These are phyloP conservation scores for Climacium dendroides DNA, from an alignment of 225 moss, liverwort and hornwort genomes.

Conservation along the genomic window DNA sequence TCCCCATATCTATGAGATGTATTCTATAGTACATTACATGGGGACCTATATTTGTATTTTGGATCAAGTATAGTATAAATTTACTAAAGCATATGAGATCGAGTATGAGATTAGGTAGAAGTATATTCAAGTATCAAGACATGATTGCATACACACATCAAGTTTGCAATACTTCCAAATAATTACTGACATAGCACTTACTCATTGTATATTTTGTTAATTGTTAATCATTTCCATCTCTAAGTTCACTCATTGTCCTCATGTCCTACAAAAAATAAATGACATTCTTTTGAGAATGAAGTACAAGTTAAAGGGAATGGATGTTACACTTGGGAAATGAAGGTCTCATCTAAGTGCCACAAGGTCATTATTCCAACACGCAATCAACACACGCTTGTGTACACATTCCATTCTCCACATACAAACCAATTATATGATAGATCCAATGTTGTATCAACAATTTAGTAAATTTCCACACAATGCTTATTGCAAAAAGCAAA, in stretches of 20 bases:
- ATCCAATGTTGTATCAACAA: not conserved
- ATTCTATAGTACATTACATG: not conserved
- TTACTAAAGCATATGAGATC: not conserved
- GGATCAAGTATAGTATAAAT: not conserved
- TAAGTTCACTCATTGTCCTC: not conserved
- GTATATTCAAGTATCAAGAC: not conserved
- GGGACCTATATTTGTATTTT: not conserved
- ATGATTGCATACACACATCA: fast-evolving
- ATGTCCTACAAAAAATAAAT: not conserved
- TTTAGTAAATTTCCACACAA: fast-evolving
- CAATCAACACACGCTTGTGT: fast-evolving
- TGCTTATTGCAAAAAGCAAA: not conserved
- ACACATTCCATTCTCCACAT: too few relatives aligned
- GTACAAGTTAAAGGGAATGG: not conserved
- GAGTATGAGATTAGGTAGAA: not conserved
- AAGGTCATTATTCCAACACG: not conserved
- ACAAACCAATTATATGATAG: fast-evolving
- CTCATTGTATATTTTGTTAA: not conserved
- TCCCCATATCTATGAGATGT: too few relatives aligned
- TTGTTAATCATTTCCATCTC: not conserved
- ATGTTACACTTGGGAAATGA: not conserved
- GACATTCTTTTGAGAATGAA: not conserved
- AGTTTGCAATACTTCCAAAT: not conserved
- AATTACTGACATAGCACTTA: not conserved
- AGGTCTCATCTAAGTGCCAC: fast-evolving